A percentile compares a stretch with the other conserved stretches of the same genome.
Conservation (phyloP, 176 grass and related monocot species). For the Panicum miliaceum region DNA sequence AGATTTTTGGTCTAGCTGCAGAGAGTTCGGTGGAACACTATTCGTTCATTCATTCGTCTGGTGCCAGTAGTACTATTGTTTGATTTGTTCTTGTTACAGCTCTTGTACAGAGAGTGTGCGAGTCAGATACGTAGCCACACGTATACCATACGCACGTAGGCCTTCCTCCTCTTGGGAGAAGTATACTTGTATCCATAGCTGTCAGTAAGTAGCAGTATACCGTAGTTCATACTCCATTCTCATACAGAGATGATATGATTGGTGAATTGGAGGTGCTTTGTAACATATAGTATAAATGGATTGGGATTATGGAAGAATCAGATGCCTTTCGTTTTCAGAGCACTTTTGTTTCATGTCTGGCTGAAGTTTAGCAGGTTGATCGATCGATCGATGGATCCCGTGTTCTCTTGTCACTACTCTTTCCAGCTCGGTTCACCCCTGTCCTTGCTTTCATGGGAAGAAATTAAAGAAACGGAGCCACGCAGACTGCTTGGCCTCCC, state of each 20-base stretch:
- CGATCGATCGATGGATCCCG: too few relatives aligned
- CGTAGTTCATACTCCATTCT: conserved; percentile 7
- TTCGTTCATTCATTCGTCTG: conserved; percentile 64
- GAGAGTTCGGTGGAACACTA: conserved; percentile 25
- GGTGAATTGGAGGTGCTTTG: conserved; percentile 21
- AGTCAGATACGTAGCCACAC: background rate
- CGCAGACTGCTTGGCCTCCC: background rate
- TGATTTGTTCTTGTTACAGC: conserved; percentile 45
- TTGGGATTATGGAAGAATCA: conserved; percentile 14
- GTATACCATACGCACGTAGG: background rate
- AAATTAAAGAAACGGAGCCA: background rate
- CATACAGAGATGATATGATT: conserved; percentile 35
- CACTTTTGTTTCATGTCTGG: background rate
- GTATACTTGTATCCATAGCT: conserved; percentile 24
- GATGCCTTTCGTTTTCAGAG: background rate
- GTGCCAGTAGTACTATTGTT: conserved; percentile 39
- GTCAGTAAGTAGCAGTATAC: conserved; percentile 19
- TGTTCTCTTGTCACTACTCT: background rate
- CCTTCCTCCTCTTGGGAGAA: background rate
- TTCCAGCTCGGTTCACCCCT: background rate
- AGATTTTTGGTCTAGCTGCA: conserved; percentile 26
- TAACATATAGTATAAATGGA: conserved; percentile 36
- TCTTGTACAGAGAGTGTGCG: conserved; percentile 41
- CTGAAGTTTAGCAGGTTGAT: background rate
- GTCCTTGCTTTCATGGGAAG: conserved; percentile 36